A percentile compares a stretch with the other conserved stretches of the same genome.
These are phyloP conservation scores for Candida ponderosae DNA, from an alignment of 805 yeast species.

Conservation along the genomic window DNA sequence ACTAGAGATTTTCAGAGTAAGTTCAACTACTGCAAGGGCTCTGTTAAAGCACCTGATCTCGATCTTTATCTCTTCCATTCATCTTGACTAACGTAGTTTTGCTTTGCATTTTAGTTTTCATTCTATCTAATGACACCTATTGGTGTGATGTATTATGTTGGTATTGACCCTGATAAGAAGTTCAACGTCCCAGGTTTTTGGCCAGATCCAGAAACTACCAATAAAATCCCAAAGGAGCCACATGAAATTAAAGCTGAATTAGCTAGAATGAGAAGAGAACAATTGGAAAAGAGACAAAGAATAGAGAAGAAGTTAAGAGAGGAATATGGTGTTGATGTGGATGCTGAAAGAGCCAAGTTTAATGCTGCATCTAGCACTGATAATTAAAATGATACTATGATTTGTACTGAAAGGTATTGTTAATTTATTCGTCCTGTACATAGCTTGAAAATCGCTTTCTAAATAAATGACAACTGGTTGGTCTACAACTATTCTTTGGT, in stretches of 20 bases:
- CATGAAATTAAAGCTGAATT: constrained; percentile 87
- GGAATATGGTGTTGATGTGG: constrained; percentile 53
- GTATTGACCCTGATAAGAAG: constrained; percentile 82
- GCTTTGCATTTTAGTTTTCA: constrained; percentile 65
- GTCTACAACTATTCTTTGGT: no score
- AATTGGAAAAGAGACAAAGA: constrained; percentile 63
- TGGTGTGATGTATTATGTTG: constrained; percentile 88
- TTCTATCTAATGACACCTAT: constrained; percentile 83
- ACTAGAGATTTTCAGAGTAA: constrained; percentile 32
- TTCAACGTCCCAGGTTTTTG: constrained; percentile 90
- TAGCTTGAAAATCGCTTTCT: no score
- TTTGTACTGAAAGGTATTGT: no score
- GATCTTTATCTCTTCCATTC: no score
- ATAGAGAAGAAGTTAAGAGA: constrained; percentile 65
- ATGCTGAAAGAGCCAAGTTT: constrained; percentile 33
- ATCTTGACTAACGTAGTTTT: no score
- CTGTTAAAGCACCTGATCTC: no score
- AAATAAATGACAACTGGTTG: no score
- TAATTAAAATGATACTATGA: no score
- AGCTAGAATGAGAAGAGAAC: constrained; percentile 75
- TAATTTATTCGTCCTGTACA: no score
- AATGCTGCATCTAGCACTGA: constrained; percentile 9
- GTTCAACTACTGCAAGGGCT: no score
- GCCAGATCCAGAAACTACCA: constrained; percentile 93
- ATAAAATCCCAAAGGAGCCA: constrained; percentile 88